Evolutionary conservation across 2,329 filamentous ascomycete species (phyloP), one percentile per base, ranked within the genome.

Genomic region (Chalara sp.): DNA sequence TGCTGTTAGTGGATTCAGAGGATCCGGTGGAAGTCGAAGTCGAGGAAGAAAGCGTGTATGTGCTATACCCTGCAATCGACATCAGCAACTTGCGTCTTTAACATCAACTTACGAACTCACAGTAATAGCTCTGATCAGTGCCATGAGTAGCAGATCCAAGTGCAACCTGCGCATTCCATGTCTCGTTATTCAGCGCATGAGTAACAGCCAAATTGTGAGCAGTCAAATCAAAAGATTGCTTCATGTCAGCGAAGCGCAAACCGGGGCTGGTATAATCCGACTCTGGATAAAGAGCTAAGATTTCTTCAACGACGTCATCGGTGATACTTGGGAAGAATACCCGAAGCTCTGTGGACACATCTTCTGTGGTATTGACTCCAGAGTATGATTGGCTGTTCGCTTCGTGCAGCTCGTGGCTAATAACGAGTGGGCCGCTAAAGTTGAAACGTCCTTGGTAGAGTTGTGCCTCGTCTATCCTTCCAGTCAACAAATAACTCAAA

Each of bases 361-460:
- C 67, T 5, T 55, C 58, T 6, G 59, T 63, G 12, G 61, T 68
- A 54, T 67, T 61, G 21, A 68, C 61, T 6, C 67, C 65, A 1
- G 53, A 47, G 31, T 58, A 67, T 1, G 63, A 53, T 48, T 58
- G 58, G 42, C 58, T 48, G 49, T 68, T 69, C 33, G 60, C 58
- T 56, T 69, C 66, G 50, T 68, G 67, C 43, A 60, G 58, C 52
- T 68, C 65, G 53, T 69, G 66, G 10, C 57, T 63, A 48, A 69
- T 67, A 13, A 69, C 64, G 1, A 65, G 43, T 2, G 67, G 65
- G 11, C 66, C 67, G 31, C 48, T 59, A 56, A 67, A 69, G 54
- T 67, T 68, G 58, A 68, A 68, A 35, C 59, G 62, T 11, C 60
- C 59, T 55, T 67, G 63, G 57, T 69, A 69, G 35, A 69, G 56